Percentiles rank a stretch among this genome's conserved stretches.
phyloP scores from a whole-genome alignment of 306 rosid genomes.

The Dalbergia cultrata region DNA sequence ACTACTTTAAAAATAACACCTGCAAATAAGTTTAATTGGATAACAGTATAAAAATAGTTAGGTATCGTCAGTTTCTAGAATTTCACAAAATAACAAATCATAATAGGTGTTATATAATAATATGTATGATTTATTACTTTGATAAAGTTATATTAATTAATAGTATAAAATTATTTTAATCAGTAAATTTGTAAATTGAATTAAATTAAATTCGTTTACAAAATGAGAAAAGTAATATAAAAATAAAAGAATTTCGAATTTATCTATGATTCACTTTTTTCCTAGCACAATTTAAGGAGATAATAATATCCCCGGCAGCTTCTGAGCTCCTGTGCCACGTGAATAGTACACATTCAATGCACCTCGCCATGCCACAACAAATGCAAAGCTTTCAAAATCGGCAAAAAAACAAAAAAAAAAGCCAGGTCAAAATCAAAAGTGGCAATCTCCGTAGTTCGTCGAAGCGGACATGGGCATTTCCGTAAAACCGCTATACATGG shows the following conservation, averaged over 20 bases:
- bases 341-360: conserved; percentile 38
- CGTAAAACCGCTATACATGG: conserved; percentile 2
- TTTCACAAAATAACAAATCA: no score
- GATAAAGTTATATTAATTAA: no score
- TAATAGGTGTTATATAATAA: no score
- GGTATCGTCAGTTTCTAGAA: no score
- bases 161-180: no score
- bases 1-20: no score
- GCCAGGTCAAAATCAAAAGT: conserved; percentile 8
- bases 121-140: no score
- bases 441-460: conserved; percentile 47
- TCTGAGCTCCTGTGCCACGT: conserved; percentile 44
- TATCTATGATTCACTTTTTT: background rate
- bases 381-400: background rate
- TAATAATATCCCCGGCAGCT: conserved; percentile 31
- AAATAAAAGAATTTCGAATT: background rate
- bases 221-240: no score
- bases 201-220: no score
- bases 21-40: no score
- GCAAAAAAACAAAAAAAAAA: background rate
- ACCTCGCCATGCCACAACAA: background rate
- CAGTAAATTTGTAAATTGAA: no score
- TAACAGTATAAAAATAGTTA: no score
- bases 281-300: conserved; percentile 24
- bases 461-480: conserved; percentile 37